Conservation (phyloP, 2,329 filamentous ascomycete genomes). For the Fusarium euwallaceae region DNA sequence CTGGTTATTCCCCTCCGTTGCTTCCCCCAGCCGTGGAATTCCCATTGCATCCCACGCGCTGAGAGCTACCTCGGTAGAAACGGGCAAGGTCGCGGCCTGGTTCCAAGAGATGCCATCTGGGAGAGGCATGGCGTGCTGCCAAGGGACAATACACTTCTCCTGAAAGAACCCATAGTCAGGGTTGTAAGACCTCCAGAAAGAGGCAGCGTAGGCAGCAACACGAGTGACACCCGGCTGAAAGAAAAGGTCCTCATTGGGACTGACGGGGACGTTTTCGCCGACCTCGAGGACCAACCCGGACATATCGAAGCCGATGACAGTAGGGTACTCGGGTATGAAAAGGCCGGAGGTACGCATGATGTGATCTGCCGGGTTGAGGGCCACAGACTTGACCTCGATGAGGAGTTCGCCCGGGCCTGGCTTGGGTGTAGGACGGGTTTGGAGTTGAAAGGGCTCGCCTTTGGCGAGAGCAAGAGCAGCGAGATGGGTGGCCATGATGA, state of each 20-base stretch:
- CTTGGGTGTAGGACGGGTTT: slow-evolving; percentile 56
- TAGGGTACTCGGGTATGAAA: slow-evolving; percentile 56
- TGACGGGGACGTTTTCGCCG: slow-evolving; percentile 54
- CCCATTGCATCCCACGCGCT: slow-evolving; percentile 56
- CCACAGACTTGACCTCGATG: slow-evolving; percentile 61
- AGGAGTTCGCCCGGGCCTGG: slow-evolving; percentile 62
- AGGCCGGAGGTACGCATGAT: slow-evolving; percentile 58
- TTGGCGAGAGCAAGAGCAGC: slow-evolving; percentile 55
- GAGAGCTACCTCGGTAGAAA: slow-evolving; percentile 54
- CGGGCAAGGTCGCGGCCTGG: slow-evolving; percentile 55
- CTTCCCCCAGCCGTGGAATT: slow-evolving; percentile 44
- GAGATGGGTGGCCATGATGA: slow-evolving; percentile 54
- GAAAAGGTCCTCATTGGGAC: slow-evolving; percentile 15
- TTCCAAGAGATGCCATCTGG: slow-evolving; percentile 55
- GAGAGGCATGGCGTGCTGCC: slow-evolving; percentile 55
- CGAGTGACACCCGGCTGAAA: slow-evolving; percentile 53
- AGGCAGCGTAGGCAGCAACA: slow-evolving; percentile 55
- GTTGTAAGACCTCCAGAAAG: slow-evolving; percentile 57
- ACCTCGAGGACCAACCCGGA: slow-evolving; percentile 58
- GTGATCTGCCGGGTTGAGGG: slow-evolving; percentile 62
- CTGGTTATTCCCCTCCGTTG: not conserved
- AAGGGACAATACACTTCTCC: slow-evolving; percentile 56
- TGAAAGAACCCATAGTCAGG: slow-evolving; percentile 64
- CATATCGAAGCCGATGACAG: slow-evolving; percentile 58
- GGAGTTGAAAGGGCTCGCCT: slow-evolving; percentile 54